A percentile compares a stretch with the other conserved stretches of the same genome.
Conservation (phyloP, 2,329 filamentous ascomycete genomes). For the Metarhizium sp. region DNA sequence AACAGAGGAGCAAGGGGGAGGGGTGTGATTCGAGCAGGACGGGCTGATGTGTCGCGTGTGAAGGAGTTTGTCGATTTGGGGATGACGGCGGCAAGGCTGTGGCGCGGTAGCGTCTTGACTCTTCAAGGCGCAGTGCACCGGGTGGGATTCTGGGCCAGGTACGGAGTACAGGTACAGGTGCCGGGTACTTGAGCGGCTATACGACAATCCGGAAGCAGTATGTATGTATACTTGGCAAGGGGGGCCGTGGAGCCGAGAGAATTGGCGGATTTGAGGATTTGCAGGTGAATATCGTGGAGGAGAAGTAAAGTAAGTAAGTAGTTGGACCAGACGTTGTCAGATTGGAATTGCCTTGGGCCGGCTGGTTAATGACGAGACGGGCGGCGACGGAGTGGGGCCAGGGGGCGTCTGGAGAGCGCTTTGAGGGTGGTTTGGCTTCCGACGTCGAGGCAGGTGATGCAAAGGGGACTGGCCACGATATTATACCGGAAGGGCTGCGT, state of each 20-base stretch:
- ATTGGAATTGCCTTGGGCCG: too few species aligned
- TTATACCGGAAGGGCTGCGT: slow-evolving; percentile 23
- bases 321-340: not conserved
- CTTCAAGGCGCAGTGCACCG: slow-evolving; percentile 3
- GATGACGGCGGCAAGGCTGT: slow-evolving; percentile 2
- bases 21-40: slow-evolving; percentile 6
- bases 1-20: slow-evolving; percentile 1
- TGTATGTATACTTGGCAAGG: not conserved
- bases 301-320: not conserved
- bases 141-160: slow-evolving; percentile 2
- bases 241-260: not conserved
- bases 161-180: not conserved
- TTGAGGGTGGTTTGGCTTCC: slow-evolving; percentile 5
- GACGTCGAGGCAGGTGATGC: slow-evolving; percentile 9
- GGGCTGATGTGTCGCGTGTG: not conserved
- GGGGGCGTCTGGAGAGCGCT: not conserved
- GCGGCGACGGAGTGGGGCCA: not conserved
- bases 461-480: slow-evolving; percentile 18
- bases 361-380: not conserved
- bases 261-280: not conserved
- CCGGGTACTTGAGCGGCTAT: not conserved
- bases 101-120: slow-evolving; percentile 3
- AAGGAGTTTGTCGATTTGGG: not conserved
- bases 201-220: not conserved
- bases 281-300: not conserved